Evolutionary conservation across 345 rosid species (phyloP).

Genomic region (Aurinia saxatilis): DNA sequence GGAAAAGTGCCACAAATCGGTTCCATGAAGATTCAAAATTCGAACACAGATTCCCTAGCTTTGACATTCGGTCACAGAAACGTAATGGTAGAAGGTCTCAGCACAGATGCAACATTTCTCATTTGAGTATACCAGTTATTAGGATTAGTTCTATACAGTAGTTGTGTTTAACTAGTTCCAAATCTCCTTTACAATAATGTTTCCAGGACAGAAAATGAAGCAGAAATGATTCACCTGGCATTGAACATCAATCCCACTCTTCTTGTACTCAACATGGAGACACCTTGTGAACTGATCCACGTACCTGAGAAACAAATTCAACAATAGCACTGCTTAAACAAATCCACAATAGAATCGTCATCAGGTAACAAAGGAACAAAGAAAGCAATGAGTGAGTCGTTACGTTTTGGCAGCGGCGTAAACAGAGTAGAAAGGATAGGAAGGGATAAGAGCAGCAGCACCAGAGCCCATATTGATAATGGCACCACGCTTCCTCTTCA

Average conservation of each 20-base stretch:
- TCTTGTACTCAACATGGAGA: slow-evolving; percentile 88
- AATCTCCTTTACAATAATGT: too few relatives aligned
- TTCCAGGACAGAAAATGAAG: neutral
- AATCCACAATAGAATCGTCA: too few relatives aligned
- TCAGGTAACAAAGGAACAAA: neutral
- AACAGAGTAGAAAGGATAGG: slow-evolving; percentile 91
- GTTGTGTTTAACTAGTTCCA: too few relatives aligned
- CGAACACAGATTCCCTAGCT: neutral
- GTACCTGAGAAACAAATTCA: slow-evolving; percentile 39
- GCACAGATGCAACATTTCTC: neutral
- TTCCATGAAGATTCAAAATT: neutral
- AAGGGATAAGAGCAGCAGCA: slow-evolving; percentile 80
- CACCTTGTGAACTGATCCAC: slow-evolving; percentile 89
- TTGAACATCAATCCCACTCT: slow-evolving; percentile 68
- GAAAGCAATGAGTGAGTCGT: slow-evolving; percentile 7
- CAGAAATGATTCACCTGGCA: slow-evolving; percentile 46
- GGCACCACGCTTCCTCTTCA: slow-evolving; percentile 85
- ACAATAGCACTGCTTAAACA: too few relatives aligned
- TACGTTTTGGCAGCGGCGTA: slow-evolving; percentile 93
- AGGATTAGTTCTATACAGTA: too few relatives aligned
- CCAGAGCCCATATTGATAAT: slow-evolving; percentile 94
- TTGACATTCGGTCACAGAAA: neutral
- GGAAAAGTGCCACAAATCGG: neutral
- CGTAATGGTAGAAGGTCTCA: neutral
- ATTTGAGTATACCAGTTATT: neutral